These are phyloP conservation scores for Cladosporium velox DNA, from an alignment of 2,329 filamentous ascomycete genomes.

Conservation along the genomic window DNA sequence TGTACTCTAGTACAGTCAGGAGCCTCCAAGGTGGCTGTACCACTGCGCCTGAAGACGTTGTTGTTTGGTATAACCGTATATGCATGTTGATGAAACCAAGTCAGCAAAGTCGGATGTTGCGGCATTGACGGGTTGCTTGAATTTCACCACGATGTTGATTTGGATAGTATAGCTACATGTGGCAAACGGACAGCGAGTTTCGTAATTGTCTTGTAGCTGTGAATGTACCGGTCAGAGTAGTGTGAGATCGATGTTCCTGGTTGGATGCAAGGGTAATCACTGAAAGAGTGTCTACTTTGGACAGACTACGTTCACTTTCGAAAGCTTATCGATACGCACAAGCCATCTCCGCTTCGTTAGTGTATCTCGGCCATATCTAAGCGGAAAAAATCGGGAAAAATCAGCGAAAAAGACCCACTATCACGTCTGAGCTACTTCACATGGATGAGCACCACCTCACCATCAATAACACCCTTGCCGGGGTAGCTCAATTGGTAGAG, in stretches of 20 bases:
- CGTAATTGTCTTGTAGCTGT: not conserved
- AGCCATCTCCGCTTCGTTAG: not conserved
- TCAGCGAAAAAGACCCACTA: not conserved
- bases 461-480: conserved; percentile 33
- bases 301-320: too few species aligned
- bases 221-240: not conserved
- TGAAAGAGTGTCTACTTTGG: not conserved
- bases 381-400: not conserved
- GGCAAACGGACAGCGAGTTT: not conserved
- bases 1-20: not conserved
- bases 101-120: not conserved
- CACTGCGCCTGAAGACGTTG: not conserved
- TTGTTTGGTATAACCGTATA: not conserved
- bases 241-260: not conserved
- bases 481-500: conserved; percentile 57
- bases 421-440: not conserved
- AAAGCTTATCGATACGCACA: not conserved
- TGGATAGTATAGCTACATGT: not conserved
- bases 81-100: not conserved
- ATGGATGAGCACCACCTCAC: not conserved
- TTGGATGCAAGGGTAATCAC: not conserved
- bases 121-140: not conserved
- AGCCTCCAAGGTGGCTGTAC: not conserved
- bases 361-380: not conserved
- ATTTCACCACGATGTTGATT: not conserved